phyloP scores from a whole-genome alignment of 768 basidiomycete genomes.

The Mrakia frigida region DNA sequence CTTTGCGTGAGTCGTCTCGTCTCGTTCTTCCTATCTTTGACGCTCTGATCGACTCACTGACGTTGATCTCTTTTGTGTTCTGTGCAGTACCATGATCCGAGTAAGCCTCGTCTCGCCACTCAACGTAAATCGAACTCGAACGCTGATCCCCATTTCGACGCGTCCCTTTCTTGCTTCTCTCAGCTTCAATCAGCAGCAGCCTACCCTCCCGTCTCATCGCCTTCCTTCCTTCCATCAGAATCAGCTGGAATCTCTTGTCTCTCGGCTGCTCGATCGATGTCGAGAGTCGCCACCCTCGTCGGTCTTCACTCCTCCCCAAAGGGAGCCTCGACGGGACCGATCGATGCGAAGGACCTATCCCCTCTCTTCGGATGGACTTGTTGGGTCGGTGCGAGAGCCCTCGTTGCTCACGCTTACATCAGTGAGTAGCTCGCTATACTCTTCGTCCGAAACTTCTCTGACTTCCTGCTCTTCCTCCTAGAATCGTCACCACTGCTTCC shows the following conservation, averaged over 20 bases:
- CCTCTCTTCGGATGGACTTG: slow-evolving; percentile 23
- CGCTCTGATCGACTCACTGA: not conserved
- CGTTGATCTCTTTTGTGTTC: not conserved
- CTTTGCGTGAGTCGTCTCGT: not conserved
- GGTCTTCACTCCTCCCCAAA: slow-evolving; percentile 9
- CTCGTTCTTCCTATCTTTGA: too few relatives aligned
- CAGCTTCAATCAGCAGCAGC: slow-evolving; percentile 23
- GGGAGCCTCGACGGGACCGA: not conserved
- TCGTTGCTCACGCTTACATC: slow-evolving; percentile 18
- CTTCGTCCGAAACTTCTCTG: not conserved
- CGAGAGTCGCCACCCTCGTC: slow-evolving; percentile 12
- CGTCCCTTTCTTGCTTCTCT: not conserved
- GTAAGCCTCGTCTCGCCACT: not conserved
- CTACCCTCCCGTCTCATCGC: slow-evolving; percentile 29
- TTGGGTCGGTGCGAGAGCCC: slow-evolving; percentile 23
- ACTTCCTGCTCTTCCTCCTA: not conserved
- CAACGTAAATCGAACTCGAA: not conserved
- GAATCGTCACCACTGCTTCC: slow-evolving; percentile 6
- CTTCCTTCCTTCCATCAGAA: slow-evolving; percentile 20
- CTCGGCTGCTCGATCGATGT: slow-evolving; percentile 10
- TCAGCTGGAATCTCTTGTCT: slow-evolving; percentile 17
- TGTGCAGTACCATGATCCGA: slow-evolving; percentile 15
- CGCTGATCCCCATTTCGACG: not conserved
- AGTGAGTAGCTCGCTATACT: not conserved
- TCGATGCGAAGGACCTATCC: slow-evolving; percentile 12